Evolutionary conservation across 495 filamentous ascomycete species (phyloP).

Genomic region (Xylaria longipes): DNA sequence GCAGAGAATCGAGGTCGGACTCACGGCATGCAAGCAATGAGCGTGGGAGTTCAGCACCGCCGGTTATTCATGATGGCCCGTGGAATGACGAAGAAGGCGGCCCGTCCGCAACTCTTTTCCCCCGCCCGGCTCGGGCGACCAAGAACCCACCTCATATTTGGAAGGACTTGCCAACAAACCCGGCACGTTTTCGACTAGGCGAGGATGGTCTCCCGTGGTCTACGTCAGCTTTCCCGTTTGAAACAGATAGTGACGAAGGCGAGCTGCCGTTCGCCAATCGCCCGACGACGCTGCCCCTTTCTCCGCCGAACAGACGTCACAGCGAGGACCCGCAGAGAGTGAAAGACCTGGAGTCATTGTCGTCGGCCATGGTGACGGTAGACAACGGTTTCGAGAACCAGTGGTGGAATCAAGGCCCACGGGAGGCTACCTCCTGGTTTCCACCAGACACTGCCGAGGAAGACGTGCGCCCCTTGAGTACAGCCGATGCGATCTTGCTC

Average conservation of each 20-base stretch:
- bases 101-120: constrained; percentile 31
- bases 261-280: constrained; percentile 25
- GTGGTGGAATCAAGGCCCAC: constrained; percentile 55
- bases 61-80: constrained; percentile 50
- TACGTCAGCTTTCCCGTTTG: constrained; percentile 42
- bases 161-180: constrained; percentile 49
- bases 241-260: constrained; percentile 15
- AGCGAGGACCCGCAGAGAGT: constrained; percentile 36
- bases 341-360: constrained; percentile 54
- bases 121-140: constrained; percentile 16
- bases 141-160: constrained; percentile 32
- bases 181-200: constrained; percentile 51
- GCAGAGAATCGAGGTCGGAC: constrained; percentile 4
- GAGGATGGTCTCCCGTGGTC: constrained; percentile 55
- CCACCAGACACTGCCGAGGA: constrained; percentile 24
- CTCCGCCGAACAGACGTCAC: constrained; percentile 24
- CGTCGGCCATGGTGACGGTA: constrained; percentile 62
- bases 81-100: constrained; percentile 45
- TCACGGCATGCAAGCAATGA: constrained; percentile 31
- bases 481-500: constrained; percentile 32
- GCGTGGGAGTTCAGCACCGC: constrained; percentile 53
- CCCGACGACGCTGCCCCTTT: constrained; percentile 32
- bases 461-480: constrained; percentile 17
- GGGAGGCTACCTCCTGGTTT: constrained; percentile 35
- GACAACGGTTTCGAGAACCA: constrained; percentile 60